A percentile compares a stretch with the other conserved stretches of the same genome.
Conservation (phyloP, 2,329 filamentous ascomycete genomes). For the Ophiocordyceps unilateralis region DNA sequence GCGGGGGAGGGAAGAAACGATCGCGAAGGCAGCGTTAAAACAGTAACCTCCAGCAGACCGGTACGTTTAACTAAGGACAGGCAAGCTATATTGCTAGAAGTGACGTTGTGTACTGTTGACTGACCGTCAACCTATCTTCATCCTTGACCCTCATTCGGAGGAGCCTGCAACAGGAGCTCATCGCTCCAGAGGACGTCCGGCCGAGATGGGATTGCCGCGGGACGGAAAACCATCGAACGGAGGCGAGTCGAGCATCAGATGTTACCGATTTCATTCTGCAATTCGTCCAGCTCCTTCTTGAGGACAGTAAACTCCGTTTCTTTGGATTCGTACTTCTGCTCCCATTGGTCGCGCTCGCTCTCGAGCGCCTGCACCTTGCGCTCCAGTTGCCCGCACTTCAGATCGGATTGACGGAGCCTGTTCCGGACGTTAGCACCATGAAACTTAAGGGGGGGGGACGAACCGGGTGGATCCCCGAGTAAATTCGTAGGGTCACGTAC, state of each 20-base stretch:
- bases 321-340: conserved; percentile 97
- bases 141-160: not conserved
- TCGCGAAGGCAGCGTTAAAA: conserved; percentile 3
- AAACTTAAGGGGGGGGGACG: not conserved
- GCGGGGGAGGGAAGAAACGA: conserved; percentile 54
- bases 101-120: conserved; percentile 14
- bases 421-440: conserved; percentile 5
- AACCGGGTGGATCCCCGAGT: not conserved
- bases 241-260: conserved; percentile 43
- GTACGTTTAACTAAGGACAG: conserved; percentile 14
- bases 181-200: not conserved
- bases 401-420: conserved; percentile 95
- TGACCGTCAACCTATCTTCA: conserved; percentile 11
- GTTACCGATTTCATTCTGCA: conserved; percentile 83
- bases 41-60: not conserved
- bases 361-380: conserved; percentile 97
- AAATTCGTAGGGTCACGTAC: conserved; percentile 37
- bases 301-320: conserved; percentile 67
- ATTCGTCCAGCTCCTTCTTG: conserved; percentile 82
- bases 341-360: conserved; percentile 81
- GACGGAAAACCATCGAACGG: not conserved
- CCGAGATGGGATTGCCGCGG: not conserved
- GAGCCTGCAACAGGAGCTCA: not conserved
- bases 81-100: conserved; percentile 12
- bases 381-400: conserved; percentile 98